These are phyloP conservation scores for Vitis labrusca DNA, from an alignment of 164 flowering plant species.

Conservation along the genomic window DNA sequence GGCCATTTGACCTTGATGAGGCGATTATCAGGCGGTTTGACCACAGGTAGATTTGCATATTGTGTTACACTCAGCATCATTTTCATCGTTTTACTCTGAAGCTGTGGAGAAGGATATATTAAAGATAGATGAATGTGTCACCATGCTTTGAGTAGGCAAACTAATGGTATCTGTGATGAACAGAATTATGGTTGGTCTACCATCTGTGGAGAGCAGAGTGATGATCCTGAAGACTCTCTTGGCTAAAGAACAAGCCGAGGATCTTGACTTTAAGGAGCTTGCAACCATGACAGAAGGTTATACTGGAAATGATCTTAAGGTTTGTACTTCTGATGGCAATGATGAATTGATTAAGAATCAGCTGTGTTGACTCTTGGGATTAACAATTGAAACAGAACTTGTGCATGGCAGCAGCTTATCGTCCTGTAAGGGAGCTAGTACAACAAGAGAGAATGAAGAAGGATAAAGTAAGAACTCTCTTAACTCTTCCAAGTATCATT, in stretches of 20 bases:
- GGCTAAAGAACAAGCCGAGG: conserved; percentile 55
- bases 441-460: conserved; percentile 70
- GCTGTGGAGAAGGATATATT: background rate
- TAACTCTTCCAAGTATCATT: background rate
- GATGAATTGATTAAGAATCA: conserved; percentile 3
- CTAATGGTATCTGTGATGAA: conserved; percentile 1
- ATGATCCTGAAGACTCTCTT: conserved; percentile 67
- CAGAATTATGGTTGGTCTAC: conserved; percentile 80
- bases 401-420: conserved; percentile 90
- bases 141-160: background rate
- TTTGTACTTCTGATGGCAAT: conserved; percentile 17
- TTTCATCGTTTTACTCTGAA: background rate
- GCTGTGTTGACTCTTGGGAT: conserved; percentile 10
- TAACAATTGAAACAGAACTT: conserved; percentile 63
- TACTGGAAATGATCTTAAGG: conserved; percentile 88
- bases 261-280: conserved; percentile 60
- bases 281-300: conserved; percentile 74
- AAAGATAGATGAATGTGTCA: background rate
- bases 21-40: conserved; percentile 87
- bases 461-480: conserved; percentile 49
- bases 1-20: conserved; percentile 84
- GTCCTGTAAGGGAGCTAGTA: conserved; percentile 90
- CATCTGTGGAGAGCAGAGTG: conserved; percentile 66
- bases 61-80: background rate
- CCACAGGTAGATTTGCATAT: conserved; percentile 45